Conservation (phyloP, 495 filamentous ascomycete genomes). For the Penicillium verhagenii region DNA sequence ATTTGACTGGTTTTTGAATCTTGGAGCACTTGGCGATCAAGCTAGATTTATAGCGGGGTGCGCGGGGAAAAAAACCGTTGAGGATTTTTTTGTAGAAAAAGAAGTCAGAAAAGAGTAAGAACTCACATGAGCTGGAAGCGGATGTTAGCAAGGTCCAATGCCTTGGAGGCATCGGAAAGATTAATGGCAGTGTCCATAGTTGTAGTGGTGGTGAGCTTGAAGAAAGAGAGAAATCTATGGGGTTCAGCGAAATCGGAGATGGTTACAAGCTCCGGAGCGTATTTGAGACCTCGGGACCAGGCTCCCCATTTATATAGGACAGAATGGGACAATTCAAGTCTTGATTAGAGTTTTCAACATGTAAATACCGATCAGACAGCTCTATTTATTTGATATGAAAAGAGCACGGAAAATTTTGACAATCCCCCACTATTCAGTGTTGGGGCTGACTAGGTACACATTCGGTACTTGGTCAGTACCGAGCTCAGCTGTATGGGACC, state of each 20-base stretch:
- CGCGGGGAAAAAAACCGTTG: neutral
- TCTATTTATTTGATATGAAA: too few relatives aligned
- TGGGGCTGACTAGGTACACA: constrained; percentile 3
- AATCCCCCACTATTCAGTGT: neutral
- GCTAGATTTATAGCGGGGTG: constrained; percentile 4
- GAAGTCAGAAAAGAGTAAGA: neutral
- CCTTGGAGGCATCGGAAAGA: constrained; percentile 76
- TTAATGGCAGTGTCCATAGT: constrained; percentile 90
- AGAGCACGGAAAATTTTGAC: too few relatives aligned
- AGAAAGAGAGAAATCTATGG: constrained; percentile 6
- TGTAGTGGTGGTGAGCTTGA: constrained; percentile 3
- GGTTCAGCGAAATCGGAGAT: constrained; percentile 22
- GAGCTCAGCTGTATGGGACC: neutral
- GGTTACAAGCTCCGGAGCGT: neutral
- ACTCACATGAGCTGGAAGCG: constrained; percentile 91
- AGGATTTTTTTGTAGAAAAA: too few relatives aligned
- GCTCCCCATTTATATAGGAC: neutral
- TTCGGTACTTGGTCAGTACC: constrained; percentile 16
- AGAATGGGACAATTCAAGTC: neutral
- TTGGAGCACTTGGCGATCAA: neutral
- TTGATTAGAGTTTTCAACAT: neutral
- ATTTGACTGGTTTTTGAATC: neutral
- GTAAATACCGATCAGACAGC: too few relatives aligned
- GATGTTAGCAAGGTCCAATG: constrained; percentile 87
- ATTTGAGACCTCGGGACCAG: neutral